phyloP scores from a whole-genome alignment of 768 basidiomycete genomes.

The Dacryopinax spathularia region DNA sequence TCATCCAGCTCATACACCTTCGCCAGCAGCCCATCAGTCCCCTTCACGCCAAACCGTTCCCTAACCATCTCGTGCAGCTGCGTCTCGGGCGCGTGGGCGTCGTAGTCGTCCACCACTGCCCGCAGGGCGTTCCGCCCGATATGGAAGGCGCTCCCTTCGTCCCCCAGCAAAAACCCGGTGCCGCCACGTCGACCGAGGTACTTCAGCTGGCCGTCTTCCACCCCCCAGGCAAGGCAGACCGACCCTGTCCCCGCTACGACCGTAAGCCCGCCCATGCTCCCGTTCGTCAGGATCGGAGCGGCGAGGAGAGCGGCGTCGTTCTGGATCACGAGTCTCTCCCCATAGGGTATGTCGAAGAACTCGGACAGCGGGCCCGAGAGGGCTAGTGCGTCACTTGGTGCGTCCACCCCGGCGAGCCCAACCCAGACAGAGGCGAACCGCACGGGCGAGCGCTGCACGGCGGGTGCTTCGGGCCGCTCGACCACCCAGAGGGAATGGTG shows the following conservation, averaged over 20 bases:
- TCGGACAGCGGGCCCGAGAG: conserved; percentile 27
- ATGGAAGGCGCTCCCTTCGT: conserved; percentile 71
- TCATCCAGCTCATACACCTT: conserved; percentile 1
- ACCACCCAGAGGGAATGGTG: neutral
- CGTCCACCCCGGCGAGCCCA: conserved; percentile 71
- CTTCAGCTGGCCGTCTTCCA: conserved; percentile 23
- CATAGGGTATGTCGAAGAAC: conserved; percentile 17
- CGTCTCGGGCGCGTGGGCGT: neutral
- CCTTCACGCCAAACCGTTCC: neutral
- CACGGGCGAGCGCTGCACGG: neutral
- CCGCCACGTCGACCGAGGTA: conserved; percentile 62
- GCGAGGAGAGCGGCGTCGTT: conserved; percentile 82
- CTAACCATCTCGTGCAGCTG: neutral
- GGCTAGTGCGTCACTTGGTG: conserved; percentile 42
- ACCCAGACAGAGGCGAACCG: conserved; percentile 59
- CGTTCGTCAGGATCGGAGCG: conserved; percentile 51
- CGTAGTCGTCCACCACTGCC: conserved; percentile 28
- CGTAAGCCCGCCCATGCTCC: conserved; percentile 47
- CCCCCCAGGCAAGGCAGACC: conserved; percentile 40
- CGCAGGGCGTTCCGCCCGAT: conserved; percentile 66
- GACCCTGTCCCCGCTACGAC: conserved; percentile 74
- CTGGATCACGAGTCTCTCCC: conserved; percentile 41
- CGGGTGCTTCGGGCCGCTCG: neutral
- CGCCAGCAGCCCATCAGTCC: neutral
- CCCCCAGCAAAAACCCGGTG: conserved; percentile 75